phyloP scores from a whole-genome alignment of 805 yeast genomes.

The Monosporozyma servazzii region DNA sequence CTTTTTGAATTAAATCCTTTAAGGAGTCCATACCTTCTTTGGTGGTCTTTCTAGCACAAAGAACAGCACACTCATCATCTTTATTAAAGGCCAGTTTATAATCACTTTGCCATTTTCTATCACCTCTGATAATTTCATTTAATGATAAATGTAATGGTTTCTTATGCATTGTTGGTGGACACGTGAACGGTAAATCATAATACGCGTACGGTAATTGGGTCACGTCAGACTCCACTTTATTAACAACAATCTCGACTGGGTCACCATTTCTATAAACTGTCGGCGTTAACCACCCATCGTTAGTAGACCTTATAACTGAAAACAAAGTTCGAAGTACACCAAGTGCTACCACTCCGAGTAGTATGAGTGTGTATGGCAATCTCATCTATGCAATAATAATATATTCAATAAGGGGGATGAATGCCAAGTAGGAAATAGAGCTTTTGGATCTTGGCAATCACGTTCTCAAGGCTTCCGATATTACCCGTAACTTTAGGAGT shows the following conservation, averaged over 20 bases:
- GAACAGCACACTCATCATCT: constrained; percentile 55
- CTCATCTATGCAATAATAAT: not conserved
- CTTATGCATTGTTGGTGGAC: constrained; percentile 51
- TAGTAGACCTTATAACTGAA: not conserved
- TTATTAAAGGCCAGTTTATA: constrained; percentile 53
- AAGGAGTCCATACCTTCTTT: constrained; percentile 47
- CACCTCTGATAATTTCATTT: constrained; percentile 75
- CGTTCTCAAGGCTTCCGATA: not conserved
- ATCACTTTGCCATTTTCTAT: constrained; percentile 67
- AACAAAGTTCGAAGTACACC: not conserved
- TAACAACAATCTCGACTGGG: constrained; percentile 57
- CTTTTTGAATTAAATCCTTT: constrained; percentile 50
- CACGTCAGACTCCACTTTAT: constrained; percentile 64
- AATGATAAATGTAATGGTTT: constrained; percentile 59
- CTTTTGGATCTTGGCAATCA: not conserved
- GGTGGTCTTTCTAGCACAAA: constrained; percentile 60
- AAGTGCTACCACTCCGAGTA: not conserved
- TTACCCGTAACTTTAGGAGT: not conserved
- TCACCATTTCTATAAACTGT: constrained; percentile 43
- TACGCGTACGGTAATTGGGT: constrained; percentile 71
- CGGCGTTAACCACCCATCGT: constrained; percentile 21
- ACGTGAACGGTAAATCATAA: constrained; percentile 69
- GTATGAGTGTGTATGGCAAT: not conserved
- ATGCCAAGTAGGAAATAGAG: no score
- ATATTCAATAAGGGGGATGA: no score